Evolutionary conservation across 148 eudicot species (phyloP), one percentile per base, ranked within the genome.

Genomic region (Rhododendron griersonianum): DNA sequence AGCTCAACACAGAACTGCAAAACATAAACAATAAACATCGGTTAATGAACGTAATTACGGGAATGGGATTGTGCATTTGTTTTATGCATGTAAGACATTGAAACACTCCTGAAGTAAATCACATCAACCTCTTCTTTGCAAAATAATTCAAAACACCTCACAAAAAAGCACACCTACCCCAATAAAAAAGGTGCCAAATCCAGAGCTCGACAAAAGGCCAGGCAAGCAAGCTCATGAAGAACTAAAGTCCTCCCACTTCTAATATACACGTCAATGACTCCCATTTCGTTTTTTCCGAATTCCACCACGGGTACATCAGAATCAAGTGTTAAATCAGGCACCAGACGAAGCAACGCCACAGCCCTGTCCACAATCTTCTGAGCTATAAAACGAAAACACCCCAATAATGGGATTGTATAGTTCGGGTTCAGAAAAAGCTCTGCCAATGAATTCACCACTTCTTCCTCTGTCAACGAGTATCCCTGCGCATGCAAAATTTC

Each of bases 171-270:
- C 65, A 30, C 93, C 81, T 91, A 95, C 98, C 96, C 91, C 88
- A 89, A 86, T 77, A 94, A 74, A 84, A 81, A 85, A 67, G 98
- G 98, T 16, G 92, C 90, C 87, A 95, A 80, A 84, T 96, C 98
- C 67, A 95, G 93, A 21, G 91, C 96, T 85, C 98, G 92, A 83
- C 92, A 90, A 63, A 96, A 95, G 15, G 99, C 99, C 51, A 94
- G 88, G 86, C 93, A 89, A 14, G 96, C 96, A 78, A 95, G 88
- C 89, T 95, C 98, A 67, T 96, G 98, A 89, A 96, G 95, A 80
- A 87, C 90, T 92, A 96, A 88, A 65, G 89, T 92, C 89, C 91
- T 92, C 87, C 94, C 95, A 74, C 82, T 61, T 82, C 85, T 89
- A 15, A 85, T 88, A 86, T 93, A 94, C 41, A 89, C 81, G 86